A percentile compares a stretch with the other conserved stretches of the same genome.
Evolutionary conservation across 1,284 basidiomycete genomes (phyloP).

Genomic region (Meripilus lineatus): DNA sequence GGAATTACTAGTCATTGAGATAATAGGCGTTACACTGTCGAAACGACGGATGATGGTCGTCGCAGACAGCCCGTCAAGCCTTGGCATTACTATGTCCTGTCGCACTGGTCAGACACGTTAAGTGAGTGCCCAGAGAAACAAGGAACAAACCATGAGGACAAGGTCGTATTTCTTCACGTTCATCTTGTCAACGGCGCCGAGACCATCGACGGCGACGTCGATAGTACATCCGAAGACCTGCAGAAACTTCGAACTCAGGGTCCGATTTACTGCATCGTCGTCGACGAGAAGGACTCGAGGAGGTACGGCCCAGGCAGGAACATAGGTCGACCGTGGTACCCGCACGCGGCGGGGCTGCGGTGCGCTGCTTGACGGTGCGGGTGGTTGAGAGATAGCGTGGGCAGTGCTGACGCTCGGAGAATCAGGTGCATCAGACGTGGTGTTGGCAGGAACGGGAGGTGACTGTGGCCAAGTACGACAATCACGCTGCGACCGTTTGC

Average conservation of each 20-base stretch:
- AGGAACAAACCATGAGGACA: conserved; percentile 81
- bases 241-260: conserved; percentile 86
- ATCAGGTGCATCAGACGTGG: no score
- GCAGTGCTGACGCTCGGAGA: no score
- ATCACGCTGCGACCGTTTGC: no score
- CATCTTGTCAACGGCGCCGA: conserved; percentile 93
- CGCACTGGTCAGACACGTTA: conserved; percentile 9
- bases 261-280: conserved; percentile 89
- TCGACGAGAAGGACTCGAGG: conserved; percentile 90
- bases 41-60: conserved; percentile 93
- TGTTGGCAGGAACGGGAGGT: no score
- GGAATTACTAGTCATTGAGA: conserved; percentile 94
- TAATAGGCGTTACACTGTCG: conserved; percentile 91
- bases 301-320: conserved; percentile 80
- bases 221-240: conserved; percentile 94
- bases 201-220: conserved; percentile 90
- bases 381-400: no score
- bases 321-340: background rate
- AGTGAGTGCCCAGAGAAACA: background rate
- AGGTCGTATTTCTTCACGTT: conserved; percentile 92
- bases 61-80: conserved; percentile 84
- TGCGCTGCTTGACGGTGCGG: no score
- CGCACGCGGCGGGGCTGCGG: background rate
- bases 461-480: no score
- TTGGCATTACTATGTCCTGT: conserved; percentile 92